Percentiles rank a stretch among this genome's conserved stretches.
phyloP scores from a whole-genome alignment of 2,329 filamentous ascomycete genomes.

The Epichloe amarillans region DNA sequence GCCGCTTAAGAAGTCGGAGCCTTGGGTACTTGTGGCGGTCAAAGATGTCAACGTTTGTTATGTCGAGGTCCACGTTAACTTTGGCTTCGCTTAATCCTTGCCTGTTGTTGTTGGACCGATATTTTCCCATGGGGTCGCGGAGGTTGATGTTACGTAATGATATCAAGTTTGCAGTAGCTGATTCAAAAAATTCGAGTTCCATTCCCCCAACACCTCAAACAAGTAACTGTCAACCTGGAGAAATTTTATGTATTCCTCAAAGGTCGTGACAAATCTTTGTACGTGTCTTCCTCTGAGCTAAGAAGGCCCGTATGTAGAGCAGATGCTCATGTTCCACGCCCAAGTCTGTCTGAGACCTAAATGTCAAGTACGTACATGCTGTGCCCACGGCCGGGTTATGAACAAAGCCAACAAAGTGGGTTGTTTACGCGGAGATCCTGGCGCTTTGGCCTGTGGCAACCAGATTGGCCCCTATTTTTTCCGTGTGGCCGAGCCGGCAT shows the following conservation, averaged over 20 bases:
- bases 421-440: not conserved
- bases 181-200: not conserved
- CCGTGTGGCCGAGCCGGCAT: not conserved
- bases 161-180: constrained; percentile 1
- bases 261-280: not conserved
- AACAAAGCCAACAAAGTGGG: too few species aligned
- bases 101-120: not conserved
- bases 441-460: not conserved
- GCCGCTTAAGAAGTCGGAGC: not conserved
- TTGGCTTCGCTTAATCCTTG: not conserved
- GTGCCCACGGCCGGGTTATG: too few species aligned
- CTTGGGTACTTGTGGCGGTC: not conserved
- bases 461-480: not conserved
- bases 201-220: not conserved
- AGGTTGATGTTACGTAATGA: not conserved
- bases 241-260: too few species aligned
- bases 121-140: not conserved
- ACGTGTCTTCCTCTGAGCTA: not conserved
- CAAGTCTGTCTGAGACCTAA: too few species aligned
- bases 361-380: too few species aligned
- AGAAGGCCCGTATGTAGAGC: too few species aligned
- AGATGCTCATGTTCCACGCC: too few species aligned
- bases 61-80: not conserved
- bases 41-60: not conserved
- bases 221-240: too few species aligned